A percentile compares a stretch with the other conserved stretches of the same genome.
Evolutionary conservation across 2,329 filamentous ascomycete species (phyloP).

Genomic region (Xylariaceae sp.): DNA sequence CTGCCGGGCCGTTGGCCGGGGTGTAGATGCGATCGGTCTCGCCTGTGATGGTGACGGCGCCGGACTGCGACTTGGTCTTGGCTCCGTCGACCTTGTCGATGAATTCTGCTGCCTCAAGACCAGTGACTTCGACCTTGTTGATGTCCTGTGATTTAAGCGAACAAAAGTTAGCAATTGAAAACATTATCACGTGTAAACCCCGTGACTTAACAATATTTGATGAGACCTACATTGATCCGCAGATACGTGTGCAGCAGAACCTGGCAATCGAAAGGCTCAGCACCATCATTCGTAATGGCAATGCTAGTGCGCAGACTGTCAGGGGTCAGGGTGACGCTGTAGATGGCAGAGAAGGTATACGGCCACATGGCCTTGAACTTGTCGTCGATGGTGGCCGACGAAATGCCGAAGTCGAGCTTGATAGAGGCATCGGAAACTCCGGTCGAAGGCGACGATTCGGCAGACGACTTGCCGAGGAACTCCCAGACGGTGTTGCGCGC

Average conservation of each 20-base stretch:
- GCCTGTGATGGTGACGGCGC: conserved; percentile 61
- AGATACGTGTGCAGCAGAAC: conserved; percentile 90
- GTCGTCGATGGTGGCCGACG: conserved; percentile 63
- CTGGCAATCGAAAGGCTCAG: conserved; percentile 82
- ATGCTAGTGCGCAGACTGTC: conserved; percentile 74
- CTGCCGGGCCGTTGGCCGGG: conserved; percentile 55
- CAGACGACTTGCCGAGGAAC: conserved; percentile 82
- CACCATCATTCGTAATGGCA: conserved; percentile 83
- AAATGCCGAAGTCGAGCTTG: conserved; percentile 94
- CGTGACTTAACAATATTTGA: background rate
- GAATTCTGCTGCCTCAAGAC: conserved; percentile 72
- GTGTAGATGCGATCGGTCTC: conserved; percentile 90
- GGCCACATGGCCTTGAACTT: conserved; percentile 71
- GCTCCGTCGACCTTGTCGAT: conserved; percentile 73
- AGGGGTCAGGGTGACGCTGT: conserved; percentile 79
- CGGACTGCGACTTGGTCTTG: conserved; percentile 59
- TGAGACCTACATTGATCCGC: conserved; percentile 60
- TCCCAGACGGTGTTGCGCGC: conserved; percentile 89
- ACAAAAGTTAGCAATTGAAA: conserved; percentile 5
- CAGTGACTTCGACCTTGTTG: conserved; percentile 62
- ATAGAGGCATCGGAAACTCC: conserved; percentile 59
- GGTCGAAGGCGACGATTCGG: conserved; percentile 57
- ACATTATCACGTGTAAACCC: background rate
- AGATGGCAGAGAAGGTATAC: conserved; percentile 82
- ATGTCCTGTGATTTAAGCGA: conserved; percentile 60